These are phyloP conservation scores for Annulohypoxylon bovei DNA, from an alignment of 495 filamentous ascomycete genomes.

Conservation along the genomic window DNA sequence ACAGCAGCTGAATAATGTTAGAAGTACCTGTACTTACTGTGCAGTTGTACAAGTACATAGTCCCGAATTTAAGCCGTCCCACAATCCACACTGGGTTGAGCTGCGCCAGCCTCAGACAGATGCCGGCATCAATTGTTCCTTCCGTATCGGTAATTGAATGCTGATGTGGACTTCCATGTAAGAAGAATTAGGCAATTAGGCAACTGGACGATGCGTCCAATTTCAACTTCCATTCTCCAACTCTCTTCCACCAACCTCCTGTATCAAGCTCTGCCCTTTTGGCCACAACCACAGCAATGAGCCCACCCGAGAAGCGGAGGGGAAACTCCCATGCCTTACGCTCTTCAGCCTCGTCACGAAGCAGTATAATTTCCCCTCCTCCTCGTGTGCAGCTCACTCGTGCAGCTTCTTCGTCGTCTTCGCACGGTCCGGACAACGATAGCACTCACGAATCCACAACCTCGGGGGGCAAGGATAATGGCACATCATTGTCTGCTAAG, in stretches of 20 bases:
- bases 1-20: not conserved
- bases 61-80: conserved; percentile 38
- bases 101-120: conserved; percentile 26
- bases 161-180: conserved; percentile 22
- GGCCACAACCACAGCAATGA: conserved; percentile 34
- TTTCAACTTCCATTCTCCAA: conserved; percentile 3
- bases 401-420: conserved; percentile 49
- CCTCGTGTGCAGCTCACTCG: conserved; percentile 51
- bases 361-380: conserved; percentile 50
- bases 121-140: conserved; percentile 7
- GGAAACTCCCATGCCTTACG: conserved; percentile 40
- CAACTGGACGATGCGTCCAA: conserved; percentile 19
- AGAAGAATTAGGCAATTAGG: conserved; percentile 6
- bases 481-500: conserved; percentile 33
- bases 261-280: conserved; percentile 17
- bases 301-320: conserved; percentile 48
- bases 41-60: conserved; percentile 3
- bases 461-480: conserved; percentile 27
- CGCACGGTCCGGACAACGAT: conserved; percentile 47
- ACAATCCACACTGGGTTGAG: conserved; percentile 15
- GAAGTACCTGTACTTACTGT: conserved; percentile 16
- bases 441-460: conserved; percentile 26
- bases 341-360: conserved; percentile 35
- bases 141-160: conserved; percentile 14
- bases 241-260: conserved; percentile 4